These are phyloP conservation scores for Fonsecaea multimorphosa DNA, from an alignment of 2,329 filamentous ascomycete genomes.

Conservation along the genomic window DNA sequence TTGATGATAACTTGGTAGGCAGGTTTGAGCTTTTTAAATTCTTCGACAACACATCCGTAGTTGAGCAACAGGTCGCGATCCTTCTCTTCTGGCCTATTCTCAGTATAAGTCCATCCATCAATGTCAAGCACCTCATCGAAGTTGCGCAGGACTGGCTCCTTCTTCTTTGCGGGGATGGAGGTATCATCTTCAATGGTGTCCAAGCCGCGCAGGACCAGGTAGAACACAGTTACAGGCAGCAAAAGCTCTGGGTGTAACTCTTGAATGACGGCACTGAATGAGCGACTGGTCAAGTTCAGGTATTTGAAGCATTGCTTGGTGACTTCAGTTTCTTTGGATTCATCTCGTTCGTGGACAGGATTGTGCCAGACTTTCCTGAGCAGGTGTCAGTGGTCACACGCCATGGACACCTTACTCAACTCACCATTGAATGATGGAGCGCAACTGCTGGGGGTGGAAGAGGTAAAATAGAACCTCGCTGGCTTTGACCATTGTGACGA, in stretches of 20 bases:
- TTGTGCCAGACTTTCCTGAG: slow-evolving; percentile 95
- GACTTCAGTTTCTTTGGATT: slow-evolving; percentile 73
- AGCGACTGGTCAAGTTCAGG: slow-evolving; percentile 86
- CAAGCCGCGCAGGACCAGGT: slow-evolving; percentile 86
- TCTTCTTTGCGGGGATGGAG: slow-evolving; percentile 79
- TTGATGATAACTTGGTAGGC: slow-evolving; percentile 85
- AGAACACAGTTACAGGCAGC: slow-evolving; percentile 88
- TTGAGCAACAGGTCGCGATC: slow-evolving; percentile 90
- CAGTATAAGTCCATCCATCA: slow-evolving; percentile 89
- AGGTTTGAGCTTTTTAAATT: slow-evolving; percentile 87
- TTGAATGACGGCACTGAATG: slow-evolving; percentile 90
- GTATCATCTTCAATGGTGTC: slow-evolving; percentile 99
- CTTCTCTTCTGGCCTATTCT: slow-evolving; percentile 89
- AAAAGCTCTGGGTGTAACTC: slow-evolving; percentile 94
- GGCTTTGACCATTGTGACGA: slow-evolving; percentile 48
- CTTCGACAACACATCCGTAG: slow-evolving; percentile 83
- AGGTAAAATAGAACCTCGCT: slow-evolving; percentile 70
- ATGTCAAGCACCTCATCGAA: slow-evolving; percentile 80
- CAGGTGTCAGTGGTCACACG: neutral
- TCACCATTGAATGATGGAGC: slow-evolving; percentile 88
- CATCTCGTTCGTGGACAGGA: slow-evolving; percentile 82
- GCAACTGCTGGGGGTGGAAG: slow-evolving; percentile 77
- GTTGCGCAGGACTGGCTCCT: slow-evolving; percentile 82
- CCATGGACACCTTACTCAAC: slow-evolving; percentile 35
- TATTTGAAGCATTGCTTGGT: slow-evolving; percentile 84